Conservation (phyloP, 2,329 filamentous ascomycete genomes). For the Sclerotinia glacialis region DNA sequence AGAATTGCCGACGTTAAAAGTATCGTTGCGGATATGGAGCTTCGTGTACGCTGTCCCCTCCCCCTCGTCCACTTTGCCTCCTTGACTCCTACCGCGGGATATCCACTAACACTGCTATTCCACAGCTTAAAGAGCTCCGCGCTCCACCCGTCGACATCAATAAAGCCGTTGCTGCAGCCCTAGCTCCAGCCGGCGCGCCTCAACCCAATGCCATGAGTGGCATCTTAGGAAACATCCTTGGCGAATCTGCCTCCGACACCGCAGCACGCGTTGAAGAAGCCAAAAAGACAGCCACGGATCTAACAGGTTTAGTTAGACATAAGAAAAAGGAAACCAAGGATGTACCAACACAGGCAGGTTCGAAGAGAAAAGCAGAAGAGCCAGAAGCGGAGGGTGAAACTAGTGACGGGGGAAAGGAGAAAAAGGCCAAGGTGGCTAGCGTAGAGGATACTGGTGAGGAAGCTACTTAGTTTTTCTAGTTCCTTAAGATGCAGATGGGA, state of each 20-base stretch:
- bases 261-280: slow-evolving; percentile 68
- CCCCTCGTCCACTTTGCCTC: too few relatives aligned
- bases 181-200: slow-evolving; percentile 19
- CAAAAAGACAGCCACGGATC: slow-evolving; percentile 57
- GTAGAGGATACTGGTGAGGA: slow-evolving; percentile 24
- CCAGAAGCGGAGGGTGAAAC: slow-evolving; percentile 25
- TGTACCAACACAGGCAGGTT: slow-evolving; percentile 43
- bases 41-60: not conserved
- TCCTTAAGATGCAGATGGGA: not conserved
- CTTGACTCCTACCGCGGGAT: slow-evolving; percentile 4
- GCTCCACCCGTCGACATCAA: slow-evolving; percentile 59
- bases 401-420: slow-evolving; percentile 30
- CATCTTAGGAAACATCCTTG: slow-evolving; percentile 61
- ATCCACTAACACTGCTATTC: slow-evolving; percentile 24
- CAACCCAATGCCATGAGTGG: slow-evolving; percentile 49
- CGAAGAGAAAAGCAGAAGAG: slow-evolving; percentile 55
- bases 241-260: slow-evolving; percentile 59
- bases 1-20: slow-evolving; percentile 73
- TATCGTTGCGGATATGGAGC: slow-evolving; percentile 73
- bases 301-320: slow-evolving; percentile 68
- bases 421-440: slow-evolving; percentile 37
- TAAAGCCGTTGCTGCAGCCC: slow-evolving; percentile 51
- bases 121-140: slow-evolving; percentile 65
- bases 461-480: not conserved
- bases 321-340: slow-evolving; percentile 51